Conservation (phyloP, 768 basidiomycete genomes). For the Podaxis carcinomalis region DNA sequence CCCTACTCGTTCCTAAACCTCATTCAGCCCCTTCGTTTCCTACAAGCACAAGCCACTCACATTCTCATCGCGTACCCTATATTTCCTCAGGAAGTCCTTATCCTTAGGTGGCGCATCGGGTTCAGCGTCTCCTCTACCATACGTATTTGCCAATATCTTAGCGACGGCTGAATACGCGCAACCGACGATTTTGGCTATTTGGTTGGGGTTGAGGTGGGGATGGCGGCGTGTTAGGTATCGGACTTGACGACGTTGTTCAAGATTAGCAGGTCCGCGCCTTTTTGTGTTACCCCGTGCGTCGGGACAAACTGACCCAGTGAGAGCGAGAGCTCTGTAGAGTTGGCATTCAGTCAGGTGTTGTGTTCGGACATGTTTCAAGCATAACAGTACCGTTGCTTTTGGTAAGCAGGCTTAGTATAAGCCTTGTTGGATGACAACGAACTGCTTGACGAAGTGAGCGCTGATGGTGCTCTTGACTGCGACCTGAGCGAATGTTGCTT, state of each 20-base stretch:
- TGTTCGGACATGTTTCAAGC: background rate
- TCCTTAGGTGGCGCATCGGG: background rate
- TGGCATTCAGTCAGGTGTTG: background rate
- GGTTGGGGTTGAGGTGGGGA: background rate
- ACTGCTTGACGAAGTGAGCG: background rate
- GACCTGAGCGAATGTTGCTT: background rate
- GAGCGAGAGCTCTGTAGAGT: background rate
- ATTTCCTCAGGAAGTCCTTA: background rate
- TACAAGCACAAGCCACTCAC: background rate
- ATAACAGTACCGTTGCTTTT: background rate
- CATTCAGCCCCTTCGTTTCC: background rate
- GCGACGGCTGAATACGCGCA: background rate
- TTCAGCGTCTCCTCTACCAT: background rate
- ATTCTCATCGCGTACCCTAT: background rate
- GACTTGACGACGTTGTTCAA: conserved; percentile 8
- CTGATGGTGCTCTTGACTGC: background rate
- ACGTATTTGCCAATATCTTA: background rate
- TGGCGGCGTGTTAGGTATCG: background rate
- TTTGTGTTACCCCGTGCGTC: background rate
- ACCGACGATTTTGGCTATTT: background rate
- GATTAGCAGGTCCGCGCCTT: background rate
- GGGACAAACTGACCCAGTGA: background rate
- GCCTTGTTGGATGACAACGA: background rate
- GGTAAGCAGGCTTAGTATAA: background rate
- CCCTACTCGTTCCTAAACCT: background rate